Percentiles rank a stretch among this genome's conserved stretches.
phyloP scores from a whole-genome alignment of 768 basidiomycete species.

The Lactarius evosmus region DNA sequence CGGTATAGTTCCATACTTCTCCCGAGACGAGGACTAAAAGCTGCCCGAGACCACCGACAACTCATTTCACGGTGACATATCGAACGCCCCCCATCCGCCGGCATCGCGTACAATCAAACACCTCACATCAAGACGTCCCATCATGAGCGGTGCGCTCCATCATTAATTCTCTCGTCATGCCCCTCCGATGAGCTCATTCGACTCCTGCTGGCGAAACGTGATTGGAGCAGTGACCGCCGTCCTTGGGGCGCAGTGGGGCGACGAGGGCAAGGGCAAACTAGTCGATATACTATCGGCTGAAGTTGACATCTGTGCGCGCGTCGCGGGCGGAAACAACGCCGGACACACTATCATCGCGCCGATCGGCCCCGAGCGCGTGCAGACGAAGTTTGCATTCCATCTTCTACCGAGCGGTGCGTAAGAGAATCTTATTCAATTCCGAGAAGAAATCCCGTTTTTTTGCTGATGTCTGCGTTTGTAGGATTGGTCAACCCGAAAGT shows the following conservation, averaged over 20 bases:
- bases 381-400: slow-evolving; percentile 93
- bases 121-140: neutral
- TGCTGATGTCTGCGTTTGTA: slow-evolving; percentile 31
- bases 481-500: slow-evolving; percentile 86
- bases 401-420: slow-evolving; percentile 83
- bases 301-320: slow-evolving; percentile 89
- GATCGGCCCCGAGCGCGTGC: slow-evolving; percentile 59
- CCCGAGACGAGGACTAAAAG: neutral
- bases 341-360: slow-evolving; percentile 96
- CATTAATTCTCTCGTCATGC: neutral
- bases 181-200: neutral
- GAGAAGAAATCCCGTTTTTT: neutral
- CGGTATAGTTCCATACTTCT: neutral
- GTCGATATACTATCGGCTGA: slow-evolving; percentile 93
- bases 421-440: neutral
- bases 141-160: slow-evolving; percentile 11
- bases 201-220: neutral
- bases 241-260: slow-evolving; percentile 88
- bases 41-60: neutral
- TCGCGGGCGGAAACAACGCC: slow-evolving; percentile 98
- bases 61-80: neutral
- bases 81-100: neutral
- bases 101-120: slow-evolving; percentile 8
- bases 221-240: slow-evolving; percentile 60
- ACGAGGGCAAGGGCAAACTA: slow-evolving; percentile 93